Percentiles rank a stretch among this genome's conserved stretches.
phyloP scores from a whole-genome alignment of 805 yeast species.

The Nakazawaea populi region DNA sequence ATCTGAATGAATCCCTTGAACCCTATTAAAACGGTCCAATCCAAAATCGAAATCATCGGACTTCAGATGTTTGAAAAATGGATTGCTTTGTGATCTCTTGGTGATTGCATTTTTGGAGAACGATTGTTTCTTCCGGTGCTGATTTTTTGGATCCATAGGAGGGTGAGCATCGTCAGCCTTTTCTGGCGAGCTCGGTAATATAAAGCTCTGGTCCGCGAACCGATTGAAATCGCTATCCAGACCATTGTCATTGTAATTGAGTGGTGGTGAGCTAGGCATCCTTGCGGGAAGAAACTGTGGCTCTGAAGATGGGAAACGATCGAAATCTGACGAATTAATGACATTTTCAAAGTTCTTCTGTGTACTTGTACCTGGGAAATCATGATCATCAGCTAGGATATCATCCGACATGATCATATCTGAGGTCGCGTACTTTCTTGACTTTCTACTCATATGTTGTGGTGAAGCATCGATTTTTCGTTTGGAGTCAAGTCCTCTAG shows the following conservation, averaged over 20 bases:
- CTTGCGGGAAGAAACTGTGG: conserved; percentile 26
- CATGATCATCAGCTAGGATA: not conserved
- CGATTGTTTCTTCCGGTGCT: not conserved
- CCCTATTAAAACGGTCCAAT: conserved; percentile 39
- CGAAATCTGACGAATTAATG: conserved; percentile 6
- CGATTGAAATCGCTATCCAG: conserved; percentile 16
- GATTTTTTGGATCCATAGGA: not conserved
- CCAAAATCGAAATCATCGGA: conserved; percentile 35
- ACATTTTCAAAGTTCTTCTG: not conserved
- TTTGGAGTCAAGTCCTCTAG: conserved; percentile 32
- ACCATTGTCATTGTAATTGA: conserved; percentile 26
- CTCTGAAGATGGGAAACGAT: conserved; percentile 12
- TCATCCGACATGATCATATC: conserved; percentile 13
- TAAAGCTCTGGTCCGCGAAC: conserved; percentile 9
- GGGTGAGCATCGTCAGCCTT: not conserved
- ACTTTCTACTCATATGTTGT: not conserved
- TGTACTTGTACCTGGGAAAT: conserved; percentile 1
- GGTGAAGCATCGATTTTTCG: conserved; percentile 19
- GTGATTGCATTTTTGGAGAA: not conserved
- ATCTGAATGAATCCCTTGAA: conserved; percentile 24
- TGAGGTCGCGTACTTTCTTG: conserved; percentile 6
- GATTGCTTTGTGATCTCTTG: not conserved
- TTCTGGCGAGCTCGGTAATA: conserved; percentile 18
- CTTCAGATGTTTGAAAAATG: not conserved
- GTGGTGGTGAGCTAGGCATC: conserved; percentile 30